Percentiles rank a stretch among this genome's conserved stretches.
Conservation (phyloP, 257 asterid species). For the Gynochthodes officinalis region DNA sequence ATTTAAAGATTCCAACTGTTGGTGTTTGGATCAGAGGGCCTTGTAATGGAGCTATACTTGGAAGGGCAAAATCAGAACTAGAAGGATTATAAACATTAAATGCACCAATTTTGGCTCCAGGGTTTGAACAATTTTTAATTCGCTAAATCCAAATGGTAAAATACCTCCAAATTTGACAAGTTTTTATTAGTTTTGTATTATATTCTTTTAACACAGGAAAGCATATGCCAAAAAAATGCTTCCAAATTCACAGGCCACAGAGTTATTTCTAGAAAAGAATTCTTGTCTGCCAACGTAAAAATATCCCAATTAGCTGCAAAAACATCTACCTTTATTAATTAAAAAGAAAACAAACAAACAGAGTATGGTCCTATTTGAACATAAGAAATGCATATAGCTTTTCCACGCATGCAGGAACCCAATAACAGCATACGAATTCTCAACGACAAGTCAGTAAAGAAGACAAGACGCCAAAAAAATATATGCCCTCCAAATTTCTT, state of each 20-base stretch:
- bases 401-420: neutral
- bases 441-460: constrained; percentile 18
- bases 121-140: constrained; percentile 9
- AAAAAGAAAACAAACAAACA: too few species aligned
- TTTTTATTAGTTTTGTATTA: neutral
- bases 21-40: constrained; percentile 40
- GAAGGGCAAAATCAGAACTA: constrained; percentile 19
- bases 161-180: neutral
- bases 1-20: constrained; percentile 34
- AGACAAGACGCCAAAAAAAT: constrained; percentile 8
- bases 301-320: neutral
- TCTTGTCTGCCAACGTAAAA: too few species aligned
- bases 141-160: neutral
- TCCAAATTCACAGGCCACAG: neutral
- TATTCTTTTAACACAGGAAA: neutral
- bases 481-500: constrained; percentile 1
- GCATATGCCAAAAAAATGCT: neutral
- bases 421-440: neutral
- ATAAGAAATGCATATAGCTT: neutral
- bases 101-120: constrained; percentile 61
- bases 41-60: constrained; percentile 35
- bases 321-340: neutral
- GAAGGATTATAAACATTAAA: constrained; percentile 48
- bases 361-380: neutral
- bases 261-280: too few species aligned